These are phyloP conservation scores for Lavandula angustifolia DNA, from an alignment of 257 asterid genomes.

Conservation along the genomic window DNA sequence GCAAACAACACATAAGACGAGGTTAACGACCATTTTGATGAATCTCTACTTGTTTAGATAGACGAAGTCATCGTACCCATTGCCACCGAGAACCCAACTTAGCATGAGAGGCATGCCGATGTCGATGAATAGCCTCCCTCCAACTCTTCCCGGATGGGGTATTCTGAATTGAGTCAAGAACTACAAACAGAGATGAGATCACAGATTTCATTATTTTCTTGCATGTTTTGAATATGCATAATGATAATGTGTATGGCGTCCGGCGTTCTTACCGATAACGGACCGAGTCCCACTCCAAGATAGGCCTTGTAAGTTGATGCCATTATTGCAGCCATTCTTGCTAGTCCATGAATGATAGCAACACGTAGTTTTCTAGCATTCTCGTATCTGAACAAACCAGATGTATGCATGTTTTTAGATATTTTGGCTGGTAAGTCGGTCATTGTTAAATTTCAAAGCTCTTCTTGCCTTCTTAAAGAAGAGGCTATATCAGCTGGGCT, in stretches of 20 bases:
- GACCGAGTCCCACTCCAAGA: slow-evolving; percentile 94
- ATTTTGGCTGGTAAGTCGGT: not conserved
- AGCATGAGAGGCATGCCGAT: slow-evolving; percentile 94
- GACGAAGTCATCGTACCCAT: slow-evolving; percentile 59
- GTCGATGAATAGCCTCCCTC: slow-evolving; percentile 80
- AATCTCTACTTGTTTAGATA: too few relatives aligned
- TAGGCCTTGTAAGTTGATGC: slow-evolving; percentile 92
- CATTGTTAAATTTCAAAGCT: too few relatives aligned
- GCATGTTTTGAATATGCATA: not conserved
- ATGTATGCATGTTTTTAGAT: slow-evolving; percentile 6
- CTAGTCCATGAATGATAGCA: slow-evolving; percentile 88
- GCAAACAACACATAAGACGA: slow-evolving; percentile 30
- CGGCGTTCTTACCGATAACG: slow-evolving; percentile 60
- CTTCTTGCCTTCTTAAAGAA: slow-evolving; percentile 57
- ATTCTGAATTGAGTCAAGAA: slow-evolving; percentile 75
- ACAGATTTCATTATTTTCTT: not conserved
- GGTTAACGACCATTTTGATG: slow-evolving; percentile 16
- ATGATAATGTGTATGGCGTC: not conserved
- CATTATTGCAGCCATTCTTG: slow-evolving; percentile 98
- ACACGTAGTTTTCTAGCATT: slow-evolving; percentile 78
- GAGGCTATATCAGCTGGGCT: slow-evolving; percentile 60
- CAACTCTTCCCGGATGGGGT: slow-evolving; percentile 98
- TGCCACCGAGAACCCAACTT: slow-evolving; percentile 98
- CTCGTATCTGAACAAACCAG: slow-evolving; percentile 59
- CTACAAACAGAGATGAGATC: slow-evolving; percentile 43